These are phyloP conservation scores for Acanthamoeba divionensis DNA, from an alignment of 208 protist species.

Conservation along the genomic window DNA sequence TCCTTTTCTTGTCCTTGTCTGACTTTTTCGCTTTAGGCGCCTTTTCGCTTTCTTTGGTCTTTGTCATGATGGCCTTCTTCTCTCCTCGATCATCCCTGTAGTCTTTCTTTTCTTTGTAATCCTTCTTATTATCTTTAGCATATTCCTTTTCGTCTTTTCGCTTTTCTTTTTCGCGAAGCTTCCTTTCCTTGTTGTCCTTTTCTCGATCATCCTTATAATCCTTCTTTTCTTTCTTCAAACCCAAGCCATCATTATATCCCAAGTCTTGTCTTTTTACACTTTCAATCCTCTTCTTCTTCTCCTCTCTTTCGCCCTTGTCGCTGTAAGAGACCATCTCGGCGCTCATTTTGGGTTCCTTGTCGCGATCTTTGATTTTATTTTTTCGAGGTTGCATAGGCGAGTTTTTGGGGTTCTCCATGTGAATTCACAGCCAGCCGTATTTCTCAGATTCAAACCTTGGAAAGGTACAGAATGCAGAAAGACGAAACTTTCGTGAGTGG, in stretches of 20 bases:
- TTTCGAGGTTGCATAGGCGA: neutral
- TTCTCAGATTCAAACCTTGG: no score
- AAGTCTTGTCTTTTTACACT: no score
- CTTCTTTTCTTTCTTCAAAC: neutral
- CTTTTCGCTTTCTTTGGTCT: neutral
- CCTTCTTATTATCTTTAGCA: neutral
- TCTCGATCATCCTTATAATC: no score
- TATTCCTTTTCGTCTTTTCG: neutral
- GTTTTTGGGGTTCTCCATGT: no score
- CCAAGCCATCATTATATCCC: no score
- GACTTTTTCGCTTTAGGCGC: neutral
- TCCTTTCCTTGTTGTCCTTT: neutral
- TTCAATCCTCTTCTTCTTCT: constrained; percentile 11
- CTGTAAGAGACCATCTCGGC: no score
- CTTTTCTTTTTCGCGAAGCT: neutral
- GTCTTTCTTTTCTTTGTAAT: neutral
- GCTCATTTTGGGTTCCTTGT: neutral
- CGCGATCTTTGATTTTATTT: neutral
- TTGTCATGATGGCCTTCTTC: neutral
- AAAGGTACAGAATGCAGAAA: no score
- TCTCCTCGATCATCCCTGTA: neutral
- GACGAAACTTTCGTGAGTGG: no score
- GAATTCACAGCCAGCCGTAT: no score
- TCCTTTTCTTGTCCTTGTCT: neutral
- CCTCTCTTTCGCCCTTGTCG: neutral